Percentiles rank a stretch among this genome's conserved stretches.
These are phyloP conservation scores for Corylus americana DNA, from an alignment of 306 rosid species.

Conservation along the genomic window DNA sequence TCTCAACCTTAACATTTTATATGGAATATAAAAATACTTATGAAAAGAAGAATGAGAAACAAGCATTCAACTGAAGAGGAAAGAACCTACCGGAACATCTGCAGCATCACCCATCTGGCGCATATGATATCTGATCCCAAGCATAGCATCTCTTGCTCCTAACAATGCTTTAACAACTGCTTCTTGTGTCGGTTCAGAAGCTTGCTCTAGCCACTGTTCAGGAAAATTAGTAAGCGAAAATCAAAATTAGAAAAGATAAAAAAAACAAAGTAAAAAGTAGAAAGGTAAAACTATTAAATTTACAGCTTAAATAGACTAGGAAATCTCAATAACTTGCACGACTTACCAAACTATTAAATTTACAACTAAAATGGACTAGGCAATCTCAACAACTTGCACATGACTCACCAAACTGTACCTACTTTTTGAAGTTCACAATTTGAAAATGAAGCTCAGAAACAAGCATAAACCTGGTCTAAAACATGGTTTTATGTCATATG, in stretches of 20 bases:
- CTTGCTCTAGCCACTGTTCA: conserved; percentile 83
- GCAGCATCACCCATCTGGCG: conserved; percentile 89
- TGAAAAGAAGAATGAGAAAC: conserved; percentile 17
- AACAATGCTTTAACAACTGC: conserved; percentile 62
- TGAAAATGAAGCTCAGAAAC: conserved; percentile 23
- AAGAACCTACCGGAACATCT: conserved; percentile 84
- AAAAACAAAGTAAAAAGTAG: not conserved
- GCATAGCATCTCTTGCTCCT: conserved; percentile 88
- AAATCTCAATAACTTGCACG: not conserved
- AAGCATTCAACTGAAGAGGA: conserved; percentile 23
- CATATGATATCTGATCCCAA: conserved; percentile 73
- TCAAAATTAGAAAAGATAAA: conserved; percentile 14
- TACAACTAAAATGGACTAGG: conserved; percentile 5
- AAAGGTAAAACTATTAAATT: conserved; percentile 9
- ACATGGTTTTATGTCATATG: conserved; percentile 1
- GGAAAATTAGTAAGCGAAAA: conserved; percentile 32
- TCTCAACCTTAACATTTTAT: conserved; percentile 13
- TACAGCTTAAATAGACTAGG: conserved; percentile 6
- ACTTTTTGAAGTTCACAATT: conserved; percentile 21
- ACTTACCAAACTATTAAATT: not conserved
- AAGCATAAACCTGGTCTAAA: conserved; percentile 3
- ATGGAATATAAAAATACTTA: conserved; percentile 17
- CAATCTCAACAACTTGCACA: not conserved
- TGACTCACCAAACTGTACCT: conserved; percentile 15
- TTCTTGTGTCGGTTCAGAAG: conserved; percentile 58